Evolutionary conservation across 306 rosid species (phyloP), one percentile per base, ranked within the genome.

Genomic region (Fragaria vesca): DNA sequence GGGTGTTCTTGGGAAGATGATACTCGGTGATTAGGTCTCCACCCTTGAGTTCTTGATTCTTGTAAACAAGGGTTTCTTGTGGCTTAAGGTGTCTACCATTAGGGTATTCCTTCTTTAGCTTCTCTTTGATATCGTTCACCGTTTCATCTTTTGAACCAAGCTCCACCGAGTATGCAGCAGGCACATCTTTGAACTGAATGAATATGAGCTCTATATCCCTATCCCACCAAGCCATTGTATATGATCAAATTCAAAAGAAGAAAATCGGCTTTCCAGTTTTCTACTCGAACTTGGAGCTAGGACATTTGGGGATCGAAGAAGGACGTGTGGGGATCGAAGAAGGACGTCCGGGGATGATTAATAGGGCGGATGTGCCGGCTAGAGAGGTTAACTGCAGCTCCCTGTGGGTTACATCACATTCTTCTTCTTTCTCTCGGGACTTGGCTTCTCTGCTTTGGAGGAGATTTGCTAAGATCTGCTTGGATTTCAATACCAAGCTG

Each of bases 151-250:
- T 3, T 15, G 68, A 32, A 63, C 42, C 11, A 8, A 30, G 4
- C 36, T 63, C 68, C 1, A 62, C 17, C 3, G 42, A 30, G 42
- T 62, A 62, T 16, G 68, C 17, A 0, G 30, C 17, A 15, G 68
- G n/a, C 68, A 62, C 10, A 30, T 61, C 67, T 61, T 30, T 62
- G 10, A 62, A 62, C 36, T 32, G 68, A 62, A 30, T 62, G 68
- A 30, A 30, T 62, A 62, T 28, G 7, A 62, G 67, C 15, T 62
- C 38, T 5, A 62, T 30, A 1, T 62, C 67, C 42, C 67, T 30
- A 62, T 62, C 65, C 34, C 17, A 58, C 46, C 46, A 42, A 11
- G 21, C 67, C 68, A 62, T 62, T 28, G 68, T 62, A 30, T 58
- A 30, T 58, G 68, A 62, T 62, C 42, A 30, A 15, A 30, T 28